Conservation (phyloP, 1,284 basidiomycete genomes). For the Pseudomicrostroma phylloplanum region DNA sequence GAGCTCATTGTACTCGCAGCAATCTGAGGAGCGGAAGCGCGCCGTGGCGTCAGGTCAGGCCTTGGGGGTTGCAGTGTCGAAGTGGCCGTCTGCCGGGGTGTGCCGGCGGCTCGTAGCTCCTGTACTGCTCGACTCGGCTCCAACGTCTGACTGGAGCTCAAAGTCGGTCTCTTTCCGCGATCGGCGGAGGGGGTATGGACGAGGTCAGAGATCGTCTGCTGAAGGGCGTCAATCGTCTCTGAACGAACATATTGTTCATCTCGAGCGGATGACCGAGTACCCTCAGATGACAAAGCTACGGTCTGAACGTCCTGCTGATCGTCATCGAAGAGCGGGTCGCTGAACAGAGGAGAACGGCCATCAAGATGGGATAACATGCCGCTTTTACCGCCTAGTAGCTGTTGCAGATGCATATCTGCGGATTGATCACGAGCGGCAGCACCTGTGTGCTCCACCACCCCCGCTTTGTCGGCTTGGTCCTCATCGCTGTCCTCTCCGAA, state of each 20-base stretch:
- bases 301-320: not conserved
- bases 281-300: not conserved
- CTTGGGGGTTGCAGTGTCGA: not conserved
- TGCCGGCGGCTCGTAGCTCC: not conserved
- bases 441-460: too few species aligned
- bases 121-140: not conserved
- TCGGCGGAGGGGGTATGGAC: not conserved
- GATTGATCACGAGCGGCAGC: not conserved
- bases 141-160: too few species aligned
- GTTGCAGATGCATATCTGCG: slow-evolving; percentile 1
- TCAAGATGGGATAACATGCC: not conserved
- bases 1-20: not conserved
- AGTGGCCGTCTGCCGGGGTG: not conserved
- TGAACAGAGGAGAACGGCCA: not conserved
- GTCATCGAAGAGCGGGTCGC: not conserved
- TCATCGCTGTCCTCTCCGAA: not conserved
- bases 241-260: not conserved
- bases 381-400: not conserved
- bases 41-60: not conserved
- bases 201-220: not conserved
- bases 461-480: not conserved
- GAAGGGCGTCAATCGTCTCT: not conserved
- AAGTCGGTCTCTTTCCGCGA: not conserved
- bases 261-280: not conserved
- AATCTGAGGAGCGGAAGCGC: not conserved